phyloP scores from a whole-genome alignment of 169 alveolate species.

The Plasmodium vinckei region DNA sequence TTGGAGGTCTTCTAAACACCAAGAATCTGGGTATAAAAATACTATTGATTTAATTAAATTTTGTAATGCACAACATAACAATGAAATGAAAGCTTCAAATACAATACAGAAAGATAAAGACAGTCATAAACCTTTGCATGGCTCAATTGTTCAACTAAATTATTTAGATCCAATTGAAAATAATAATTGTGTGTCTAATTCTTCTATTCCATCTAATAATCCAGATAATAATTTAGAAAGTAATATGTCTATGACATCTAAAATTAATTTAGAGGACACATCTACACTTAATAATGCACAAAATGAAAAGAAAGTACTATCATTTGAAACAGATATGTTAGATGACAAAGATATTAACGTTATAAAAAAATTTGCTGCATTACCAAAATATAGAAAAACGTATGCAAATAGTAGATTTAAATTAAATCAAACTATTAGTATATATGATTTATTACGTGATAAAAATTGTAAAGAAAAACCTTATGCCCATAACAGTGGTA shows the following conservation, averaged over 20 bases:
- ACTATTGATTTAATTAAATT: slow-evolving; percentile 1
- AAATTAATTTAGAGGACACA: neutral
- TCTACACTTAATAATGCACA: neutral
- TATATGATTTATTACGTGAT: neutral
- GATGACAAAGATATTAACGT: slow-evolving; percentile 2
- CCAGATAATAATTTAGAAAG: neutral
- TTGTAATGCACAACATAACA: slow-evolving; percentile 11
- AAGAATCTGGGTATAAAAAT: neutral
- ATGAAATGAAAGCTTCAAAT: slow-evolving; percentile 11
- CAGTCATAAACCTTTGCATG: neutral
- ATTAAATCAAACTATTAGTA: slow-evolving; percentile 13
- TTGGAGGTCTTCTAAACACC: neutral
- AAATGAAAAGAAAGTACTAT: neutral
- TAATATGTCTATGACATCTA: too few relatives aligned
- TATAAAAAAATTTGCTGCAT: slow-evolving; percentile 6
- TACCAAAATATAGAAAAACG: slow-evolving; percentile 57
- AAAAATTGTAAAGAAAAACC: slow-evolving; percentile 11
- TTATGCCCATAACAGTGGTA: neutral
- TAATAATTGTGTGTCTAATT: neutral
- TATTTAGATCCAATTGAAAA: neutral
- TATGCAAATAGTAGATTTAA: slow-evolving; percentile 68
- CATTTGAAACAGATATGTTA: neutral
- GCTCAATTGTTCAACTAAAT: slow-evolving; percentile 18
- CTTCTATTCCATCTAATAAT: neutral
- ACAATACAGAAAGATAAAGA: slow-evolving; percentile 2